A percentile compares a stretch with the other conserved stretches of the same genome.
Conservation (phyloP, 305 asterid genomes). For the Lippia alba region DNA sequence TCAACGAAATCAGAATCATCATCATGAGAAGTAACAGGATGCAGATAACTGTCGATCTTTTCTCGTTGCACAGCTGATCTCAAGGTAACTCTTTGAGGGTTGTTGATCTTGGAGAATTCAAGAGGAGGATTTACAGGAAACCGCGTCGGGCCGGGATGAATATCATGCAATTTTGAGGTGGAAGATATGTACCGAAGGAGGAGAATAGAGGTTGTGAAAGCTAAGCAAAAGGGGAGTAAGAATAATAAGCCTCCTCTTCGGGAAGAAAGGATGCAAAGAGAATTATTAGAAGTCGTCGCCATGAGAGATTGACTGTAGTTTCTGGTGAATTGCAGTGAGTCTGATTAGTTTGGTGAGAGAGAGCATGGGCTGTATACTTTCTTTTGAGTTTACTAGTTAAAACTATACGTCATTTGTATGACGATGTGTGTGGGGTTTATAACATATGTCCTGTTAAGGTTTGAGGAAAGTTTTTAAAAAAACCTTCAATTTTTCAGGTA, state of each 20-base stretch:
- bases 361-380: too few relatives aligned
- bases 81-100: not conserved
- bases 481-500: too few relatives aligned
- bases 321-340: not conserved
- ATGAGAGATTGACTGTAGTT: not conserved
- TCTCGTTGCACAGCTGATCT: not conserved
- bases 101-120: slow-evolving; percentile 23
- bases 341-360: too few relatives aligned
- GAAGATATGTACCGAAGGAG: slow-evolving; percentile 42
- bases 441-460: too few relatives aligned
- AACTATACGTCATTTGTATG: too few relatives aligned
- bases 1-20: too few relatives aligned
- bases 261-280: too few relatives aligned
- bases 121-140: slow-evolving; percentile 25
- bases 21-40: slow-evolving; percentile 9
- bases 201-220: slow-evolving; percentile 43
- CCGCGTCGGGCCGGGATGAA: slow-evolving; percentile 32
- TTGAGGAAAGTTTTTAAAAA: too few relatives aligned
- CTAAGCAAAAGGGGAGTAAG: slow-evolving; percentile 36
- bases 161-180: slow-evolving; percentile 34
- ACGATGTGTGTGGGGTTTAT: too few relatives aligned
- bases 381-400: too few relatives aligned
- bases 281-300: slow-evolving; percentile 13
- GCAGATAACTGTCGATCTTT: not conserved
- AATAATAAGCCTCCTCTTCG: slow-evolving; percentile 37